phyloP scores from a whole-genome alignment of 2,329 filamentous ascomycete genomes.

The Coniochaeta sp. region DNA sequence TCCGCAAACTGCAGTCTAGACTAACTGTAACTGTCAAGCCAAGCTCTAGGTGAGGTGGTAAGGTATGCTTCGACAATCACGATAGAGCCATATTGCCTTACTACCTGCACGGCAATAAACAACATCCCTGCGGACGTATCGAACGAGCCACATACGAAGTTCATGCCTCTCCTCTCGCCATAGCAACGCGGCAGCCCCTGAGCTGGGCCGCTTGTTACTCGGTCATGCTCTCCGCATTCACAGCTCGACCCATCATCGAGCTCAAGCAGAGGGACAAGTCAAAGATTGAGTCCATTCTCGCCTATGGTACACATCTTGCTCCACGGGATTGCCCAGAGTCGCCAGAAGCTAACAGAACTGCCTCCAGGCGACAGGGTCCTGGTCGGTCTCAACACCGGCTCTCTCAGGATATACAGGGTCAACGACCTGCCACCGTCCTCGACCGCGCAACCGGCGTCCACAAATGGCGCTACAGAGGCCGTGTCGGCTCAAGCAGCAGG shows the following conservation, averaged over 20 bases:
- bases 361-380: constrained; percentile 77
- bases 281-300: constrained; percentile 91
- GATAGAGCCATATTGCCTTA: not conserved
- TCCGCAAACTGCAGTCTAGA: too few relatives aligned
- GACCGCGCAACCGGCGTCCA: constrained; percentile 17
- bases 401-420: constrained; percentile 82
- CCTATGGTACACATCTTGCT: constrained; percentile 56
- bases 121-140: too few relatives aligned
- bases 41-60: not conserved
- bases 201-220: constrained; percentile 27
- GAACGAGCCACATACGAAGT: not conserved
- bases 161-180: not conserved
- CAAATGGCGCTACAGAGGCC: constrained; percentile 18
- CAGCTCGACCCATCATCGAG: constrained; percentile 93
- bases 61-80: too few relatives aligned
- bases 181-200: constrained; percentile 10
- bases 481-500: constrained; percentile 12
- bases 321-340: not conserved
- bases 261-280: constrained; percentile 92
- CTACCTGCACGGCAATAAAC: not conserved
- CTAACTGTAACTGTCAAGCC: not conserved
- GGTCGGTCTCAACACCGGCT: constrained; percentile 85
- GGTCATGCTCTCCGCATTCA: constrained; percentile 94
- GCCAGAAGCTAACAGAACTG: not conserved
- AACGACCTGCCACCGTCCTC: constrained; percentile 52